Base-by-base conservation (phyloP, 176 grass and related monocot genomes). In the Zizania latifolia region DNA sequence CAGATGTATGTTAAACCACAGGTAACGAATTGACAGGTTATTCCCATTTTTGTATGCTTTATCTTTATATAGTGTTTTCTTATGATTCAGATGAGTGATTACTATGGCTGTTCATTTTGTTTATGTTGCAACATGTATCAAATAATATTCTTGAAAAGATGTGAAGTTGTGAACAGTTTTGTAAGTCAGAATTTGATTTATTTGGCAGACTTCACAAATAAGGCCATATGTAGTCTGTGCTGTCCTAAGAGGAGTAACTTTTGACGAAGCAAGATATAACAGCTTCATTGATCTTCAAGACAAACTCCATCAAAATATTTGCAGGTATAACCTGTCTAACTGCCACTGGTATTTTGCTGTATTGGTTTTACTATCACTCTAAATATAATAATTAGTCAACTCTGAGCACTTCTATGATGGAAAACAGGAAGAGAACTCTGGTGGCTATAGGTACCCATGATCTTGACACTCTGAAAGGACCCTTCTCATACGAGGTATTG, bases 221-320 rank as follows among this genome's bases (percentile, higher is more conserved):
- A 91, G 95, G 62, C 95, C 91, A 15, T 90, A 86, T 3, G 37
- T 94, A 68, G 95, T 99, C 73, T 99, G 91, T 90, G 91, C 95
- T 35, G 82, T 94, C 29, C 82, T 98, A 79, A 89, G 91, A 81
- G 91, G 91, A 28, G 76, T 98, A 79, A 87, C 86, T 80, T 98
- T 94, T 1, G 86, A 98, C 79, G 91, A 98, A 88, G 84, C 70
- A 46, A 89, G 89, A 82, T 98, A 94, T 78, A 98, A 90, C 81
- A 98, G 89, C 78, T 98, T 98, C 84, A 98, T 98, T 80, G 95
- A 92, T 67, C 84, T 98, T n/a, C 91, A 98, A 92, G 91, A 98
- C 82, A 98, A 98, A 75, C 86, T 98, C 26, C 95, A 98, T 54
- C 91, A 98, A 80, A 98, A 98, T 90, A 94, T 98, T 79, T 98